These are phyloP conservation scores for Stentor coeruleus DNA, from an alignment of 73 alveolate species.

Conservation along the genomic window DNA sequence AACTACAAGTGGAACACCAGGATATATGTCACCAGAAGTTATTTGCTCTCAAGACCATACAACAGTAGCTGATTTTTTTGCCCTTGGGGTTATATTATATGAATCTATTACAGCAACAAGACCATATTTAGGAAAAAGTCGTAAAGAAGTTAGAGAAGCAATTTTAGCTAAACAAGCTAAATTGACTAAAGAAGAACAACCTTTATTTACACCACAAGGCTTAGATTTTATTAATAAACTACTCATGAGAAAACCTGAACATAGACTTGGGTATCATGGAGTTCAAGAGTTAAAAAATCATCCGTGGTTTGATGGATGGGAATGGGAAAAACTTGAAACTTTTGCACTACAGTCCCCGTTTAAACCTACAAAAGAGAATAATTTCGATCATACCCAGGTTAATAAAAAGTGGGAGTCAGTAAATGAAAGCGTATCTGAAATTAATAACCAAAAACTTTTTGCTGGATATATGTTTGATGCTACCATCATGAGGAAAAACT, in stretches of 20 bases:
- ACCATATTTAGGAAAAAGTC: neutral
- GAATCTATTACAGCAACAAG: neutral
- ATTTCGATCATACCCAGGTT: too few species aligned
- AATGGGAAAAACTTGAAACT: constrained; percentile 28
- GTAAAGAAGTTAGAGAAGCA: neutral
- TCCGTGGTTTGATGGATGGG: constrained; percentile 32
- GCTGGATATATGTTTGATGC: too few species aligned
- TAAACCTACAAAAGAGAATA: too few species aligned
- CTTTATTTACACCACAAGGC: neutral
- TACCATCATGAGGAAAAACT: too few species aligned
- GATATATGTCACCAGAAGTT: constrained; percentile 40
- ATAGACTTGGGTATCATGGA: constrained; percentile 42
- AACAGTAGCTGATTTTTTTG: constrained; percentile 13
- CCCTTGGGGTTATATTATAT: constrained; percentile 16
- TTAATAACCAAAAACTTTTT: too few species aligned
- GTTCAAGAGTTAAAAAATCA: constrained; percentile 35
- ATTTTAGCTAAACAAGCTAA: neutral
- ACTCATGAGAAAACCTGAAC: constrained; percentile 32
- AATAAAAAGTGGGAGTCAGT: too few species aligned
- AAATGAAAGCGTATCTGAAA: too few species aligned
- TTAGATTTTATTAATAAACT: constrained; percentile 42
- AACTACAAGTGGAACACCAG: constrained; percentile 24
- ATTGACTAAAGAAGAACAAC: neutral
- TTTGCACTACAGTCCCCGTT: neutral
- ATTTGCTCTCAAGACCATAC: neutral